These are phyloP conservation scores for Globisporangium nunn DNA, from an alignment of 352 stramenopile species.

Conservation along the genomic window DNA sequence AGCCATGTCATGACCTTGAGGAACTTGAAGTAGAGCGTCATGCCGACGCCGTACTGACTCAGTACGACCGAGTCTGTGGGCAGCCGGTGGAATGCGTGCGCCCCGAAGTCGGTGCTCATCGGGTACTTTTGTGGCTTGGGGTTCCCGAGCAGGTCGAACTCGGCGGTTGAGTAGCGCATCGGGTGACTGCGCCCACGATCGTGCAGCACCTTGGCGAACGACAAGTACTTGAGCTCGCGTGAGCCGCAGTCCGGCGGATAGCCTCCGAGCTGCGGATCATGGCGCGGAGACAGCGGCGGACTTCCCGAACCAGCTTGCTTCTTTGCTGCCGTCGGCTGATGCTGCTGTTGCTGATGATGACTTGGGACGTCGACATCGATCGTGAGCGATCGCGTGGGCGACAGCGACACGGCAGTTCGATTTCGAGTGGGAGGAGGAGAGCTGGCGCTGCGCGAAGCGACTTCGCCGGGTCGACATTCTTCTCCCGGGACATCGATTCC, in stretches of 20 bases:
- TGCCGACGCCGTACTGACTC: slow-evolving; percentile 70
- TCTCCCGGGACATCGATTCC: background rate
- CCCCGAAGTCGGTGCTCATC: slow-evolving; percentile 65
- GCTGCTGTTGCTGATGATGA: background rate
- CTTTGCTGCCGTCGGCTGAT: background rate
- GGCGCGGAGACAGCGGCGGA: slow-evolving; percentile 24
- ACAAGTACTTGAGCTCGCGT: slow-evolving; percentile 67
- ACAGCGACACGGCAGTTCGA: background rate
- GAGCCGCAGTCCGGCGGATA: slow-evolving; percentile 78
- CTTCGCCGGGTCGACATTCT: slow-evolving; percentile 4
- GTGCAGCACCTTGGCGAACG: slow-evolving; percentile 65
- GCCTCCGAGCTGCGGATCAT: slow-evolving; percentile 56
- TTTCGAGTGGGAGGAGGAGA: background rate
- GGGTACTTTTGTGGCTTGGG: slow-evolving; percentile 49
- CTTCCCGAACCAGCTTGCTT: background rate
- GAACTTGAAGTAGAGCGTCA: slow-evolving; percentile 84
- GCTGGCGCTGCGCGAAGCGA: background rate
- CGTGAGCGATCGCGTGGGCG: background rate
- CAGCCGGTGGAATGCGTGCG: slow-evolving; percentile 64
- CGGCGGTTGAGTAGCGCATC: slow-evolving; percentile 62
- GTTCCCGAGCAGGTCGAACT: slow-evolving; percentile 46
- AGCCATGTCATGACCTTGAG: slow-evolving; percentile 83
- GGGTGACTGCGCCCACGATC: slow-evolving; percentile 64
- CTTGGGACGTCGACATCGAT: slow-evolving; percentile 3
- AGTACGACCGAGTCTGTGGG: slow-evolving; percentile 70